phyloP scores from a whole-genome alignment of 768 basidiomycete species.

The Suillus occidentalis region DNA sequence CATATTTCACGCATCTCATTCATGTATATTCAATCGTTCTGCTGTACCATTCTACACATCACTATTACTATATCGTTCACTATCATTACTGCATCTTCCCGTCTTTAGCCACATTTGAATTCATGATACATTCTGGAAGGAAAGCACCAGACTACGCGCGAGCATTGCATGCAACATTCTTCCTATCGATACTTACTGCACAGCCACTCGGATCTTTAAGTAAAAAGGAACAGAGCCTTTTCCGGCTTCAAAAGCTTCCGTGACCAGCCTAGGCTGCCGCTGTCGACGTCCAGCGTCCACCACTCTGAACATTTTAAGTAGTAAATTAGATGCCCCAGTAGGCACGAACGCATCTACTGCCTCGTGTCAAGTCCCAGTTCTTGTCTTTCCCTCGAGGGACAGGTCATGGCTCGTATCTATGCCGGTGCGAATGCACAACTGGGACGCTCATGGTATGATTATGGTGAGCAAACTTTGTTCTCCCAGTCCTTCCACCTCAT shows the following conservation, averaged over 20 bases:
- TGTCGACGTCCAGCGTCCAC: slow-evolving; percentile 26
- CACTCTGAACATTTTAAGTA: slow-evolving; percentile 16
- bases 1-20: slow-evolving; percentile 24
- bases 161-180: too few species aligned
- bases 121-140: slow-evolving; percentile 16
- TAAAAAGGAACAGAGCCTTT: background rate
- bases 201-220: background rate
- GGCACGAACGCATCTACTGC: slow-evolving; percentile 17
- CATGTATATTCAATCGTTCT: slow-evolving; percentile 29
- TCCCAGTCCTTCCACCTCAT: background rate
- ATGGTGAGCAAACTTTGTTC: slow-evolving; percentile 40
- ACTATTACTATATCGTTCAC: slow-evolving; percentile 27
- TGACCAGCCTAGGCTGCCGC: slow-evolving; percentile 10
- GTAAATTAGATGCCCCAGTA: slow-evolving; percentile 25
- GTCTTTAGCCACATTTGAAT: slow-evolving; percentile 16
- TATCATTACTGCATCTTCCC: slow-evolving; percentile 24
- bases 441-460: slow-evolving; percentile 63
- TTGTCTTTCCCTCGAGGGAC: slow-evolving; percentile 17
- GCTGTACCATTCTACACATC: slow-evolving; percentile 23
- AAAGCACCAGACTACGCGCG: background rate
- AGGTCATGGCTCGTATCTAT: slow-evolving; percentile 50
- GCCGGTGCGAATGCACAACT: slow-evolving; percentile 57
- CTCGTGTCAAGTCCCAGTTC: slow-evolving; percentile 18
- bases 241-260: slow-evolving; percentile 1
- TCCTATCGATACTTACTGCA: background rate